Conservation (phyloP, 352 stramenopile species). For the Phytophthora meadii region DNA sequence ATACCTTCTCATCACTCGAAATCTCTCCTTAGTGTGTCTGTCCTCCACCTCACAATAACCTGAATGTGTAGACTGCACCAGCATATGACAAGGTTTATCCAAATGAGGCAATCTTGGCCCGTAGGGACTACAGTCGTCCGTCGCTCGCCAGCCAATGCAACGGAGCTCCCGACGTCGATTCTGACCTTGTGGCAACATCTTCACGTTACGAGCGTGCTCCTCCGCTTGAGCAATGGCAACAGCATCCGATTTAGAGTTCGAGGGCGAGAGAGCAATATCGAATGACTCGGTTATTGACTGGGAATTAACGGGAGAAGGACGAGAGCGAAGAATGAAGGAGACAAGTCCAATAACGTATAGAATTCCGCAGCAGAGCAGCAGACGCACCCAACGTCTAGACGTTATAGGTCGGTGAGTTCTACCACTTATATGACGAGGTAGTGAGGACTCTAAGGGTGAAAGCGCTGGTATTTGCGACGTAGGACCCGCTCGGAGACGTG, state of each 20-base stretch:
- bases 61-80: constrained; percentile 31
- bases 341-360: constrained; percentile 22
- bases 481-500: constrained; percentile 10
- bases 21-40: constrained; percentile 33
- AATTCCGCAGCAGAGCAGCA: constrained; percentile 20
- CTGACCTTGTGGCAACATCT: constrained; percentile 39
- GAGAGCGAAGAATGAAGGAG: constrained; percentile 13
- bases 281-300: background rate
- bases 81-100: constrained; percentile 37
- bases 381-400: constrained; percentile 11
- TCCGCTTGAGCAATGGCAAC: constrained; percentile 32
- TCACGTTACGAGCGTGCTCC: constrained; percentile 47
- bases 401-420: background rate
- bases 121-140: constrained; percentile 36
- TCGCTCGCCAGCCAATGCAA: constrained; percentile 44
- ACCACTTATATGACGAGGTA: constrained; percentile 9
- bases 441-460: constrained; percentile 3
- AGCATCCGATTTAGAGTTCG: constrained; percentile 18
- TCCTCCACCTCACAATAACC: constrained; percentile 58
- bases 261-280: background rate
- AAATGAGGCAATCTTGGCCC: constrained; percentile 25
- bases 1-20: constrained; percentile 48
- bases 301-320: background rate
- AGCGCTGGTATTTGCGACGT: background rate
- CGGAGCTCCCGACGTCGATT: constrained; percentile 16